Conservation (phyloP, 1,284 basidiomycete genomes). For the Stygiomarasmius scandens region DNA sequence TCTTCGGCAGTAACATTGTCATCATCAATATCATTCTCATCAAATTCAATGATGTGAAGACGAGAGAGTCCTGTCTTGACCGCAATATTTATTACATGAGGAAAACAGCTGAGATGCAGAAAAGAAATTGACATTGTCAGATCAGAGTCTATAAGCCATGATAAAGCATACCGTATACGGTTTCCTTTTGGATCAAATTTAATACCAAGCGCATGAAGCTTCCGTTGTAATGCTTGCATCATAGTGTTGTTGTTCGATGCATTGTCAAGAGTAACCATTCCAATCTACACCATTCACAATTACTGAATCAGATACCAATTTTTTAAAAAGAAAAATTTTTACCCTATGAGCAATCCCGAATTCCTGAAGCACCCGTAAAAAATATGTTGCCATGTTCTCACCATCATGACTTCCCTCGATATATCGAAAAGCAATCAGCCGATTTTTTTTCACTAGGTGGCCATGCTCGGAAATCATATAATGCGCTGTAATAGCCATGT, state of each 20-base stretch:
- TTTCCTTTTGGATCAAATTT: slow-evolving; percentile 28
- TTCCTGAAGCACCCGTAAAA: slow-evolving; percentile 18
- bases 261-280: slow-evolving; percentile 25
- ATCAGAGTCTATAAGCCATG: slow-evolving; percentile 17
- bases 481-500: slow-evolving; percentile 31
- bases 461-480: slow-evolving; percentile 13
- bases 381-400: slow-evolving; percentile 16
- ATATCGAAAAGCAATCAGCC: slow-evolving; percentile 26
- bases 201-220: slow-evolving; percentile 19
- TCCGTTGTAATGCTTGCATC: slow-evolving; percentile 20
- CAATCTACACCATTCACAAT: slow-evolving; percentile 15
- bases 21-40: neutral
- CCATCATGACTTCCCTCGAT: slow-evolving; percentile 19
- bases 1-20: neutral
- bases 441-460: slow-evolving; percentile 7
- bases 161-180: slow-evolving; percentile 21
- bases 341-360: slow-evolving; percentile 2
- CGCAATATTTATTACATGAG: slow-evolving; percentile 34
- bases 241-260: slow-evolving; percentile 27
- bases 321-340: neutral
- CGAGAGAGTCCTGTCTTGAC: slow-evolving; percentile 26
- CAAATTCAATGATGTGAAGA: slow-evolving; percentile 7
- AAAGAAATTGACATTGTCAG: neutral
- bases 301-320: neutral
- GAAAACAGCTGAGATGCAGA: slow-evolving; percentile 34